These are phyloP conservation scores for Ceratocystis destructans DNA, from an alignment of 2,329 filamentous ascomycete species.

Conservation along the genomic window DNA sequence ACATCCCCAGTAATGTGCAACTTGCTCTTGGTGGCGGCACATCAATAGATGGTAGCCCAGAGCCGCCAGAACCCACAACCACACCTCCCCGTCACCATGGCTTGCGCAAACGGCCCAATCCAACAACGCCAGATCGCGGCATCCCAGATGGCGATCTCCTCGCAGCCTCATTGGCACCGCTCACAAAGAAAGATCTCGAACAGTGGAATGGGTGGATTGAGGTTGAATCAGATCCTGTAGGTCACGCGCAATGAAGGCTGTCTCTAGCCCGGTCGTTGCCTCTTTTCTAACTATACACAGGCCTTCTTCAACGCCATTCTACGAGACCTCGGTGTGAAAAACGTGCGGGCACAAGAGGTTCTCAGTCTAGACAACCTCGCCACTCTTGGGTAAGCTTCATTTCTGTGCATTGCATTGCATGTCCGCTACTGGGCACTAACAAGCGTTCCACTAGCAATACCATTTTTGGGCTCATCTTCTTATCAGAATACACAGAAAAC, in stretches of 20 bases:
- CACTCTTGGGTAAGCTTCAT: slow-evolving; percentile 42
- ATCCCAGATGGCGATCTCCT: slow-evolving; percentile 30
- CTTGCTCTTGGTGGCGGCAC: background rate
- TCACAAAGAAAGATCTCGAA: slow-evolving; percentile 38
- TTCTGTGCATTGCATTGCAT: background rate
- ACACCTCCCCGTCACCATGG: background rate
- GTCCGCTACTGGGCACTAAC: background rate
- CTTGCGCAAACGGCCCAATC: background rate
- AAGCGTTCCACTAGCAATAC: slow-evolving; percentile 42
- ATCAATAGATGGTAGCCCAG: background rate
- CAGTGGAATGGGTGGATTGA: slow-evolving; percentile 66
- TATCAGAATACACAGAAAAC: slow-evolving; percentile 56
- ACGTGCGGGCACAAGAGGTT: slow-evolving; percentile 63
- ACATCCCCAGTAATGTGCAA: background rate
- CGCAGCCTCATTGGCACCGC: slow-evolving; percentile 34
- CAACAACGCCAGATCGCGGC: background rate
- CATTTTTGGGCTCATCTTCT: slow-evolving; percentile 75
- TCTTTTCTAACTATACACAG: slow-evolving; percentile 29
- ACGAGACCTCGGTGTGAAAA: slow-evolving; percentile 58
- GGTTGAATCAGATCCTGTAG: slow-evolving; percentile 77
- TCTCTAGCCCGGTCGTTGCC: background rate
- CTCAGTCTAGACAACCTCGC: slow-evolving; percentile 55
- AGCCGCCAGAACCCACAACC: background rate
- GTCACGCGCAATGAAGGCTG: slow-evolving; percentile 22
- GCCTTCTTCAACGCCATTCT: slow-evolving; percentile 79